Evolutionary conservation across 306 rosid species (phyloP), one percentile per base, ranked within the genome.

Genomic region (Pterocarpus macrocarpus): DNA sequence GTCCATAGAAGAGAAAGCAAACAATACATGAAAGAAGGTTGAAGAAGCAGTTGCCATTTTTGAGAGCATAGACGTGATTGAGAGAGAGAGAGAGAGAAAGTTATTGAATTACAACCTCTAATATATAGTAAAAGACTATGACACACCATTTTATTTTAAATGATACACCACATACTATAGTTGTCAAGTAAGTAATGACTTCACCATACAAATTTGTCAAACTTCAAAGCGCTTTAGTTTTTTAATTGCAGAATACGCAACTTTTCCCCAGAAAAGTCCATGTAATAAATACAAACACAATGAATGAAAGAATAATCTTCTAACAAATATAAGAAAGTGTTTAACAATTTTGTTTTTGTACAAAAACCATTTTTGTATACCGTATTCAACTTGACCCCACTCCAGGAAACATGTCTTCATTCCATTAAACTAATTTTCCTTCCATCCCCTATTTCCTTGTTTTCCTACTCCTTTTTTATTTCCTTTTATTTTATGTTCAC

Each of bases 321-420:
- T 71, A 0, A 63, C 1, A 62, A 32, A 71, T 71, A 64, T 28
- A 47, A 39, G 44, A 49, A 69, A 47, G 39, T 44, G 63, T 12
- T 12, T 4, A 57, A 65, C 33, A 39, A 39, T 44, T 80, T 2
- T 2, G n/a, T 30, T 16, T 1, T 34, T 55, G n/a, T 14, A 55
- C 61, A 52, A 38, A 50, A 64, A 64, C 50, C 11, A 9, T 49
- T 17, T 64, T 66, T 56, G n/a, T 65, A 10, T 52, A 11, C 38
- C 61, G 38, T 34, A 62, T 70, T 58, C 67, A 81, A 66, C 64
- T 59, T 81, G 77, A 81, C 83, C 80, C 83, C 80, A 81, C 81
- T 15, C 38, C 8, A 22, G 71, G 75, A 63, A 35, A 59, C 77
- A 81, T 66, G 67, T 38, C 72, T 71, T 82, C 45, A 58, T 35